Evolutionary conservation across 768 basidiomycete genomes (phyloP), one percentile per base, ranked within the genome.

Genomic region (Hortiboletus flavorubellus): DNA sequence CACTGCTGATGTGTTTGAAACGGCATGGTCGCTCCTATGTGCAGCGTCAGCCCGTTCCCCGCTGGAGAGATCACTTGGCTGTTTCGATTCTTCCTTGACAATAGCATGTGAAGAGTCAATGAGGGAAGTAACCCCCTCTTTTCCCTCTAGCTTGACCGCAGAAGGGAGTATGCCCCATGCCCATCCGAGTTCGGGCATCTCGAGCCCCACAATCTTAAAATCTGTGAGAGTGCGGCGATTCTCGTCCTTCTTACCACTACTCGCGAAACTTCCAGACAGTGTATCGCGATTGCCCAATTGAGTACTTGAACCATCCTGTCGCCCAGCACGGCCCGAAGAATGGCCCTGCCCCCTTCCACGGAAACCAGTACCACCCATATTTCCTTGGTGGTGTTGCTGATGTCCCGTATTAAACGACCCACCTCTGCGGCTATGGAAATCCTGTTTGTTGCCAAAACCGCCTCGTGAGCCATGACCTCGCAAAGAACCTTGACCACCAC

Each of bases 151-250:
- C 58, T 75, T 76, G 44, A 72, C 58, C 18, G 63, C 55, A 38
- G 65, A 57, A 33, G 82, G 82, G 49, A 84, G 65, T 48, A 76
- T 62, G 56, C 93, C 93, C 96, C 96, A 98, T 47, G 77, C 80
- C 96, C 96, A 98, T 61, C 75, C 76, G 55, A 97, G 75, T 61
- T 88, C 86, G 63, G 79, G 83, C 61, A 97, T 88, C 68, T 91
- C 85, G 62, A 98, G 78, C 29, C 90, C 94, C 66, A 95, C 79
- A 69, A 99, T 93, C 75, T 96, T 92, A 83, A 99, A 99, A 75
- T 98, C 96, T 37, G 94, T 98, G 63, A 99, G 85, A 31, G 95
- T 97, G 64, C 92, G 84, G 66, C 87, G 83, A 68, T 89, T 88
- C 72, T 93, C 91, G 68, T 91, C 89, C 73, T 87, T 89, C 81